Percentiles rank a stretch among this genome's conserved stretches.
phyloP scores from a whole-genome alignment of 805 yeast species.

The Myxozyma sirexii region DNA sequence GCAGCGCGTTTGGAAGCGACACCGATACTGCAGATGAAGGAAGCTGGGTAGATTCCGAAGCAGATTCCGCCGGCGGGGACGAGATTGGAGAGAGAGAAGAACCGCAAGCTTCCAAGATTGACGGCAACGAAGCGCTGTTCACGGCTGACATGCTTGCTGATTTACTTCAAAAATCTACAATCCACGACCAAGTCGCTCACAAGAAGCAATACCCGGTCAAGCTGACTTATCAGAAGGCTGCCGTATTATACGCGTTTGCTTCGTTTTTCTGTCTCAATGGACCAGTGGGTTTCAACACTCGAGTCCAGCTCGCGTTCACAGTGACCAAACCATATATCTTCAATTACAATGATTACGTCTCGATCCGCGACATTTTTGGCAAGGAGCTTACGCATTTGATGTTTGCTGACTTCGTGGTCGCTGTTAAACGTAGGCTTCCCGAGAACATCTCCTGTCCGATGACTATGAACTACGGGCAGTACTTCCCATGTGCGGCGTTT shows the following conservation, averaged over 20 bases:
- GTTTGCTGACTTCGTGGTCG: conserved; percentile 16
- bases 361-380: conserved; percentile 20
- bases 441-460: conserved; percentile 13
- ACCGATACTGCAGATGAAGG: background rate
- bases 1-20: too few species aligned
- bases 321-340: background rate
- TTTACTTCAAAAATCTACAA: background rate
- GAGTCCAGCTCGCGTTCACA: background rate
- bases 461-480: conserved; percentile 16
- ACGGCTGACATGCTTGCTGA: conserved; percentile 1
- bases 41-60: too few species aligned
- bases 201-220: background rate
- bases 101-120: too few species aligned
- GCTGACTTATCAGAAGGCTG: conserved; percentile 3
- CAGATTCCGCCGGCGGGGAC: too few species aligned
- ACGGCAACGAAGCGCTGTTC: background rate
- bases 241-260: conserved; percentile 20
- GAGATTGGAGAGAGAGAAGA: too few species aligned
- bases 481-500: conserved; percentile 13
- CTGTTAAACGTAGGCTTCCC: conserved; percentile 14
- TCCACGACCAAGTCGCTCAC: conserved; percentile 16
- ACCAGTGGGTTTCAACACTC: conserved; percentile 18
- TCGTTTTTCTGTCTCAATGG: conserved; percentile 19
- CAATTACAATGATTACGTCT: background rate
- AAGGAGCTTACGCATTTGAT: background rate